These are phyloP conservation scores for Pholiota molesta DNA, from an alignment of 768 basidiomycete genomes.

Conservation along the genomic window DNA sequence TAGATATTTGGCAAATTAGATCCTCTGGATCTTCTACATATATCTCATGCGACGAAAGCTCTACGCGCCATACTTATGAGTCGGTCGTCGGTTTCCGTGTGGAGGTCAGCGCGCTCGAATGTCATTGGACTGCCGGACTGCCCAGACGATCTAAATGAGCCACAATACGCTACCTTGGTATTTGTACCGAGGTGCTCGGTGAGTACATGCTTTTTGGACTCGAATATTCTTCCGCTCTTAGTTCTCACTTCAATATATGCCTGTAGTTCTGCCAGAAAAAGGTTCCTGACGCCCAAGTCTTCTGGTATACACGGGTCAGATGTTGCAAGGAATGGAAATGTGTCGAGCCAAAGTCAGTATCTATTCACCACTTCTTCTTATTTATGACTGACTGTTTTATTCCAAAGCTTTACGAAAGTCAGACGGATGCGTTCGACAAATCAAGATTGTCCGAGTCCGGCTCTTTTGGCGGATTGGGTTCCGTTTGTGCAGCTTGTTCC, in stretches of 20 bases:
- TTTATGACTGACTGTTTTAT: neutral
- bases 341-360: neutral
- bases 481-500: neutral
- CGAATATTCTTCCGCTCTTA: neutral
- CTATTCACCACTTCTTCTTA: neutral
- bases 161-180: slow-evolving; percentile 8
- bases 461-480: neutral
- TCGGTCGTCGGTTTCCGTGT: slow-evolving; percentile 1
- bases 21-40: neutral
- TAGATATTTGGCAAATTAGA: neutral
- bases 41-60: neutral
- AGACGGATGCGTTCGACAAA: too few relatives aligned
- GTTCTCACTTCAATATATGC: neutral
- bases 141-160: slow-evolving; percentile 13
- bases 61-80: neutral
- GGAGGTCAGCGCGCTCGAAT: neutral
- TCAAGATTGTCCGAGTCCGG: too few relatives aligned
- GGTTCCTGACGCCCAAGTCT: neutral
- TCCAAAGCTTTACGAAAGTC: neutral
- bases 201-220: too few relatives aligned
- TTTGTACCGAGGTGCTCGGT: slow-evolving; percentile 5
- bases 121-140: slow-evolving; percentile 8
- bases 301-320: neutral
- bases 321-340: neutral
- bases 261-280: neutral